Evolutionary conservation across 192 early-diverging fungal species (phyloP), one percentile per base, ranked within the genome.

Genomic region (Backusella westeae): DNA sequence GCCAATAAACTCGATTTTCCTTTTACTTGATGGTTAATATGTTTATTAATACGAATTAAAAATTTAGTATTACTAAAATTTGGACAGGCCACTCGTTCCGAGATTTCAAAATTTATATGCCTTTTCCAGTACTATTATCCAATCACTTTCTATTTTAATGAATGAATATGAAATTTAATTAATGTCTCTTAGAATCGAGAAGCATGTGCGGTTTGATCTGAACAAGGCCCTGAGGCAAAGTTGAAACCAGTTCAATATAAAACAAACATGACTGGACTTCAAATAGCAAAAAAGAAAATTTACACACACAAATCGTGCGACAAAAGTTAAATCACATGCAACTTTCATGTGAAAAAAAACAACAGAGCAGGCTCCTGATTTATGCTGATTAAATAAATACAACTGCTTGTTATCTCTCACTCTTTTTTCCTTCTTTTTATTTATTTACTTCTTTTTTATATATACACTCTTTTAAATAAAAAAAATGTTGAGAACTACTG

Each of bases 401-500:
- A n/a, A 6, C 38, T 39, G 9, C 9, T 19, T 2, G 4, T 6
- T 49, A 7, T 29, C 23, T 29, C 12, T 26, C 10, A n/a, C 26
- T 41, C 7, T 32, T 71, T 19, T 44, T 29, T 71, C 41, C n/a
- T 29, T 29, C 32, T 34, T 19, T 65, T 41, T 74, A 19, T 39
- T 14, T 34, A 44, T 44, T 63, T 59, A 26, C 38, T 29, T 36
- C 35, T 32, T 36, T 41, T 73, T 29, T 32, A 21, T 46, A 23
- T 1, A n/a, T 17, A 59, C 35, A 12, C n/a, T 14, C 17, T 29
- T 35, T 38, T 36, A 38, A 17, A 17, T 23, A 14, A 17, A 44
- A 44, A 38, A 4, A 1, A 73, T 73, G 72, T 63, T 73, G 35
- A 73, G 53, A 73, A 32, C 19, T 35, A 59, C 42, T 19, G 53